These are phyloP conservation scores for Beta lomatogona DNA, from an alignment of 179 eudicot genomes.

Conservation along the genomic window DNA sequence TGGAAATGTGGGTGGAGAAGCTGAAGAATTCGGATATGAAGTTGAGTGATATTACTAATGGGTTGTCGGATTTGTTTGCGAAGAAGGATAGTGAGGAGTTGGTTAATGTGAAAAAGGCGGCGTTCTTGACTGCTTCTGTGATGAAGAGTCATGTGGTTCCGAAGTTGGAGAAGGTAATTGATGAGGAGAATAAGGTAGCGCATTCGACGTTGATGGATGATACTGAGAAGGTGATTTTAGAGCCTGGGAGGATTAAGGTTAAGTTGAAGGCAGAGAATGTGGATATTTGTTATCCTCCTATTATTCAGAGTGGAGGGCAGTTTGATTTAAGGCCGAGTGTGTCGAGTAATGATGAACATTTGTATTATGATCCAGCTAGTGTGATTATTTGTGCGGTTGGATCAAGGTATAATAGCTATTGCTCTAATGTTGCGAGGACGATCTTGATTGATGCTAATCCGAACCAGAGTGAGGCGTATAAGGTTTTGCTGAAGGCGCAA, in stretches of 20 bases:
- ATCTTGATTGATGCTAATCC: slow-evolving; percentile 70
- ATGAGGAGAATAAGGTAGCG: slow-evolving; percentile 80
- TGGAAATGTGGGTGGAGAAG: slow-evolving; percentile 73
- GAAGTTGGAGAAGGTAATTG: slow-evolving; percentile 75
- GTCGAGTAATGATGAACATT: slow-evolving; percentile 67
- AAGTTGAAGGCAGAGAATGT: slow-evolving; percentile 83
- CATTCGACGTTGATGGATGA: slow-evolving; percentile 86
- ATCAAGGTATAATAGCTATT: slow-evolving; percentile 79
- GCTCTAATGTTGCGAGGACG: slow-evolving; percentile 81
- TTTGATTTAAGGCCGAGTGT: slow-evolving; percentile 90
- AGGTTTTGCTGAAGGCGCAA: slow-evolving; percentile 78
- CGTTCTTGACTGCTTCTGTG: slow-evolving; percentile 66
- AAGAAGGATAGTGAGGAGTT: slow-evolving; percentile 67
- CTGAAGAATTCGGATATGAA: slow-evolving; percentile 49
- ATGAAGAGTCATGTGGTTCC: slow-evolving; percentile 90
- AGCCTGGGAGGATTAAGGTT: slow-evolving; percentile 62
- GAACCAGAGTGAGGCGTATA: slow-evolving; percentile 79
- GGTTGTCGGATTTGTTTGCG: slow-evolving; percentile 74
- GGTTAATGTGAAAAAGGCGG: slow-evolving; percentile 75
- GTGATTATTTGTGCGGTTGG: slow-evolving; percentile 89
- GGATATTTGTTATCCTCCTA: slow-evolving; percentile 93
- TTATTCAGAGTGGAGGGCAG: slow-evolving; percentile 88
- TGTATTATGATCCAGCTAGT: slow-evolving; percentile 80
- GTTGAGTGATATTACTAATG: slow-evolving; percentile 59
- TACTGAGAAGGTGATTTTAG: slow-evolving; percentile 69